phyloP scores from a whole-genome alignment of 768 basidiomycete species.

The Rhodotorula graminis region DNA sequence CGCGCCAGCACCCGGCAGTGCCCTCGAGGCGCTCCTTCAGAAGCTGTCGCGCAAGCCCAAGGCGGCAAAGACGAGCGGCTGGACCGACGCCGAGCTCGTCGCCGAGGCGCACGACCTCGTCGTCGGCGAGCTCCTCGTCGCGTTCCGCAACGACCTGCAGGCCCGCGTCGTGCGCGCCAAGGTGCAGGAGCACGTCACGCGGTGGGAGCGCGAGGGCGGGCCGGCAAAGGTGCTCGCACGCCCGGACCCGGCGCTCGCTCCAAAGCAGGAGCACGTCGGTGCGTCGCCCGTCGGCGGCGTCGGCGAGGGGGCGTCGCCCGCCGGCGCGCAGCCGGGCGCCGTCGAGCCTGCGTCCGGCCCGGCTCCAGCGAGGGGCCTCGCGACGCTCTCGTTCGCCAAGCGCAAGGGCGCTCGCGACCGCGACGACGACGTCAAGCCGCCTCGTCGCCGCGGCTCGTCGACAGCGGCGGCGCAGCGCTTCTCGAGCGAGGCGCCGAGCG shows the following conservation, averaged over 20 bases:
- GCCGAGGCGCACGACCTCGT: conserved; percentile 35
- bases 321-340: neutral
- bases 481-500: conserved; percentile 32
- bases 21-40: conserved; percentile 15
- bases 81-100: conserved; percentile 36
- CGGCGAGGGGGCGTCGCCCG: conserved; percentile 10
- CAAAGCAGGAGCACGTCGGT: neutral
- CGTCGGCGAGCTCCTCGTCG: conserved; percentile 33
- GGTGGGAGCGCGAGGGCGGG: conserved; percentile 18
- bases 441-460: neutral
- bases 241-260: conserved; percentile 6
- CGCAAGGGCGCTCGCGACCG: neutral
- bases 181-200: conserved; percentile 32
- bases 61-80: conserved; percentile 27
- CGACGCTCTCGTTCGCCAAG: conserved; percentile 27
- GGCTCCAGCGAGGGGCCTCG: neutral
- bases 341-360: too few species aligned
- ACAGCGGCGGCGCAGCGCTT: conserved; percentile 3
- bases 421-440: neutral
- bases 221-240: neutral
- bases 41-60: conserved; percentile 13
- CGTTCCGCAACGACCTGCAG: conserved; percentile 36
- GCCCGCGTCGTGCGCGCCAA: conserved; percentile 27
- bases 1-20: neutral
- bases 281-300: neutral